Percentiles rank a stretch among this genome's conserved stretches.
These are phyloP conservation scores for Pseudogymnoascus sp. DNA, from an alignment of 2,329 filamentous ascomycete species.

Conservation along the genomic window DNA sequence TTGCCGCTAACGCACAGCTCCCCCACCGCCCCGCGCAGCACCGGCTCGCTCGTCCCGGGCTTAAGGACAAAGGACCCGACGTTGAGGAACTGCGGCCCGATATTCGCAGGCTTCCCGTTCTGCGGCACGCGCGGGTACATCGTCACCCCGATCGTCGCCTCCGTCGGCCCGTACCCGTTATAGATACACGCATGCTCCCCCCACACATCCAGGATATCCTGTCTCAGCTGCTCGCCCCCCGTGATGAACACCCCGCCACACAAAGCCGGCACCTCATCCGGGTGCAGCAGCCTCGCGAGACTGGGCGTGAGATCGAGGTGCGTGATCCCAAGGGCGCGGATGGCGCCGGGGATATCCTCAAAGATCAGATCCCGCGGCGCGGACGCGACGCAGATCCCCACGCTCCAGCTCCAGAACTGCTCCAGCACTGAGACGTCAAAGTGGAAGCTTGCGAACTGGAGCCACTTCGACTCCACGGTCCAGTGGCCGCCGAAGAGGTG, in stretches of 20 bases:
- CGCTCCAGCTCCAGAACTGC: conserved; percentile 93
- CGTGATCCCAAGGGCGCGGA: conserved; percentile 65
- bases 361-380: conserved; percentile 78
- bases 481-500: conserved; percentile 68
- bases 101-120: conserved; percentile 78
- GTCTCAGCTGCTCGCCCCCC: conserved; percentile 77
- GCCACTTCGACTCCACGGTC: conserved; percentile 61
- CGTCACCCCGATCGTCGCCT: conserved; percentile 86
- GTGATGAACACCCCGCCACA: conserved; percentile 86
- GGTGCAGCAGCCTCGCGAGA: conserved; percentile 68
- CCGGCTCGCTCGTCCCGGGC: conserved; percentile 59
- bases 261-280: conserved; percentile 70
- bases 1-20: conserved; percentile 84
- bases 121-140: conserved; percentile 75
- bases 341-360: conserved; percentile 68
- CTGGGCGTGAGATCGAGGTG: conserved; percentile 91
- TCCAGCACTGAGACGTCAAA: conserved; percentile 92
- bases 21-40: conserved; percentile 70
- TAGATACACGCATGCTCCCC: conserved; percentile 73
- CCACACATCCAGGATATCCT: conserved; percentile 84
- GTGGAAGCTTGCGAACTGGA: conserved; percentile 90
- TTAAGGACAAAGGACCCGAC: conserved; percentile 74
- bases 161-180: conserved; percentile 88
- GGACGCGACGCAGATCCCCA: conserved; percentile 75
- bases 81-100: conserved; percentile 78